Evolutionary conservation across 2,329 filamentous ascomycete species (phyloP).

Genomic region (Colletotrichum liaoningense): DNA sequence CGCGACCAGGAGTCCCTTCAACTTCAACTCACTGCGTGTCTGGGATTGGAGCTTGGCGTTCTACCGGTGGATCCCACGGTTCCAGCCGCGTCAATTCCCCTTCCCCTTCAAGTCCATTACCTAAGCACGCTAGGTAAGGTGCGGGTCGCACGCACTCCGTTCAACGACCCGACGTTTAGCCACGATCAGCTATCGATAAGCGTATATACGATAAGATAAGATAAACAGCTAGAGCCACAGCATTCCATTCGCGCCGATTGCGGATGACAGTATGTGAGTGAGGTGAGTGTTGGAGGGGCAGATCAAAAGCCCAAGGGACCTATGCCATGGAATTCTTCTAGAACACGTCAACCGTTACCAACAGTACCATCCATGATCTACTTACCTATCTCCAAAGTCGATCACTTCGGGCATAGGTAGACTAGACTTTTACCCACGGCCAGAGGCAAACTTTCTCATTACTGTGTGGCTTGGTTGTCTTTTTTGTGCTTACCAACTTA

Average conservation of each 20-base stretch:
- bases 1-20: not conserved
- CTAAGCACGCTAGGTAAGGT: too few relatives aligned
- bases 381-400: too few relatives aligned
- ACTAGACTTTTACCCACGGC: too few relatives aligned
- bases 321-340: conserved; percentile 17
- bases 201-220: not conserved
- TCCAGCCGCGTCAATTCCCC: not conserved
- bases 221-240: not conserved
- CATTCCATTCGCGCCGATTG: not conserved
- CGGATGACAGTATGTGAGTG: not conserved
- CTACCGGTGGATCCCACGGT: not conserved
- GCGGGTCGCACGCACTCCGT: too few relatives aligned
- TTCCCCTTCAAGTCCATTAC: too few relatives aligned
- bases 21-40: conserved; percentile 4
- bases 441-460: not conserved
- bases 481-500: conserved; percentile 20
- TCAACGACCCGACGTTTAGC: not conserved
- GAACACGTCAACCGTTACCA: not conserved
- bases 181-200: not conserved
- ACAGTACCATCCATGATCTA: too few relatives aligned
- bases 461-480: not conserved
- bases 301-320: too few relatives aligned
- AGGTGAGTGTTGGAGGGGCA: not conserved
- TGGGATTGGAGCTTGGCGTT: conserved; percentile 15
- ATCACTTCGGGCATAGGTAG: too few relatives aligned